Base-by-base conservation (phyloP, 2,329 filamentous ascomycete genomes). In the Raffaelea albimanens region DNA sequence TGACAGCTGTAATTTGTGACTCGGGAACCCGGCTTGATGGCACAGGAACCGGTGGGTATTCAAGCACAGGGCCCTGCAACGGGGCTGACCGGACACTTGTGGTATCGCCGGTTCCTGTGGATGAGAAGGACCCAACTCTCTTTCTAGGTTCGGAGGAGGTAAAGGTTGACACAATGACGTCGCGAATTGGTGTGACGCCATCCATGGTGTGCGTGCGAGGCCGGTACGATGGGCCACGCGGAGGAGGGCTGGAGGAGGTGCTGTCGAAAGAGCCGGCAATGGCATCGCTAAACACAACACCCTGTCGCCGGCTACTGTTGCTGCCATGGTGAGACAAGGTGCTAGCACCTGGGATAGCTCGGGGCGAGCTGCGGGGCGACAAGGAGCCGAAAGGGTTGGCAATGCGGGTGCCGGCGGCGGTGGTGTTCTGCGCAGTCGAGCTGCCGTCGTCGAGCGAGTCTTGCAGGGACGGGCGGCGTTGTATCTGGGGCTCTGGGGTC, bases 91-190 rank as follows among this genome's bases (percentile, higher is more conserved):
- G 60, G 43, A 60, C 53, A 23, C 19, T 29, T 13, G 13, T n/a
- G n/a, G n/a, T 73, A 20, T 77, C 73, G 49, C 71, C 69, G 4
- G 79, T 75, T 4, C 71, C 66, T 8, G 79, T 72, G 33, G 82
- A 83, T 55, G 83, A 82, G 56, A 87, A 78, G 23, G 84, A 87
- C 44, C 83, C 82, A 40, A 87, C 77, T 45, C 83, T 75, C 56
- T 82, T 77, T 45, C 83, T 75, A 55, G 67, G 72, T 50, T 79
- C 75, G 33, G 25, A 29, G 13, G 60, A 50, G 4, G 62, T 55
- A n/a, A 65, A 59, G 33, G 65, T 58, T 13, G 66, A 59, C 18
- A 60, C 61, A 45, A 59, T 50, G 42, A 74, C 69, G 47, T 69
- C 71, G 38, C 76, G 69, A 59, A 74, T 67, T 7, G 49, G 44